Conservation (phyloP, 352 stramenopile species). For the Pythium insidiosum region DNA sequence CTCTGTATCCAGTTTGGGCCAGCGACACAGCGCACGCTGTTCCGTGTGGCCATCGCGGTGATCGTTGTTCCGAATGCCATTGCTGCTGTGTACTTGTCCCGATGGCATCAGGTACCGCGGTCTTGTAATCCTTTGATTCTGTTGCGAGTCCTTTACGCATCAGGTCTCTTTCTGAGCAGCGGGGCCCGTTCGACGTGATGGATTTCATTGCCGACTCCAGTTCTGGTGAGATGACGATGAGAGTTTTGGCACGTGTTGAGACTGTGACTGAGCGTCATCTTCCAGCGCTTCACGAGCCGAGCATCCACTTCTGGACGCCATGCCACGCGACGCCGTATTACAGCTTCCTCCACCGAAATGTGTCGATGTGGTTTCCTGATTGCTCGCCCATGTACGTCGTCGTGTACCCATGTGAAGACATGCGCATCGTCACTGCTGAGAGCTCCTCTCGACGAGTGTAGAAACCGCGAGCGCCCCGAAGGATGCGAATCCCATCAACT, state of each 20-base stretch:
- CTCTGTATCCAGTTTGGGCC: slow-evolving; percentile 48
- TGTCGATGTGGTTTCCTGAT: slow-evolving; percentile 82
- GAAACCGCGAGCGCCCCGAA: slow-evolving; percentile 44
- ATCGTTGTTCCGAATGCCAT: slow-evolving; percentile 60
- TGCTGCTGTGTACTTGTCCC: slow-evolving; percentile 61
- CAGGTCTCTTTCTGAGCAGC: slow-evolving; percentile 17
- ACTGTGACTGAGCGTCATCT: no score
- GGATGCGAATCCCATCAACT: slow-evolving; percentile 66
- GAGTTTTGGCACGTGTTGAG: no score
- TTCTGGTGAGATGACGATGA: slow-evolving; percentile 47
- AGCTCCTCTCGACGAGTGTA: slow-evolving; percentile 10
- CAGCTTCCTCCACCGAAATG: slow-evolving; percentile 78
- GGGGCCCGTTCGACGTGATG: slow-evolving; percentile 71
- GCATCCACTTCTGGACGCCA: slow-evolving; percentile 81
- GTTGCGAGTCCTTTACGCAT: background rate
- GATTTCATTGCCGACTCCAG: slow-evolving; percentile 56
- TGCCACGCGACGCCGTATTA: slow-evolving; percentile 86
- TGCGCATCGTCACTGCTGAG: no score
- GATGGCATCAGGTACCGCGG: slow-evolving; percentile 38
- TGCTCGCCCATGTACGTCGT: slow-evolving; percentile 60
- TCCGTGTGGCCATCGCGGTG: slow-evolving; percentile 32
- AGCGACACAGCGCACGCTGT: slow-evolving; percentile 45
- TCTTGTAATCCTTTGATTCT: background rate
- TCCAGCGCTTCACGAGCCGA: slow-evolving; percentile 18
- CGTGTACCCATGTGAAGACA: no score